These are phyloP conservation scores for Russula dissimulans DNA, from an alignment of 768 basidiomycete genomes.

Conservation along the genomic window DNA sequence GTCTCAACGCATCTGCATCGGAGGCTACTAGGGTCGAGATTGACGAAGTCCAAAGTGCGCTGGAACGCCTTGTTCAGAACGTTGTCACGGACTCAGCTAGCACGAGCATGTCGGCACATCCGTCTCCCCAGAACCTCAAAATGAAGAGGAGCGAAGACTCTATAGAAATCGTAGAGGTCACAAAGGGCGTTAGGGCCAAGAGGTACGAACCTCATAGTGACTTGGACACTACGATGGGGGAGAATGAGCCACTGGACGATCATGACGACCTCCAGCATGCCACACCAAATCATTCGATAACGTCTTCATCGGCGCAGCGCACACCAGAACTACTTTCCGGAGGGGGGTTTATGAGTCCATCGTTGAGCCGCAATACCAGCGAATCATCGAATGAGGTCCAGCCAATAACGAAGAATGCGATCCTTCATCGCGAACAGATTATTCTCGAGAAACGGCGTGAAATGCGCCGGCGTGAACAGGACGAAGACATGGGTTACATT, in stretches of 20 bases:
- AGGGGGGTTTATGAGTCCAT: slow-evolving; percentile 17
- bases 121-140: slow-evolving; percentile 17
- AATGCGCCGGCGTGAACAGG: slow-evolving; percentile 46
- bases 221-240: slow-evolving; percentile 28
- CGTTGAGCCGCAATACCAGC: slow-evolving; percentile 34
- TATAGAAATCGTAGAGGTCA: slow-evolving; percentile 25
- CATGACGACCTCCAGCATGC: slow-evolving; percentile 13
- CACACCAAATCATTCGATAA: background rate
- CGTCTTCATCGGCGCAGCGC: slow-evolving; percentile 3
- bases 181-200: slow-evolving; percentile 28
- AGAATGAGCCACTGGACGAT: slow-evolving; percentile 23
- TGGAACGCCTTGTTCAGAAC: slow-evolving; percentile 33
- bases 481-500: slow-evolving; percentile 31
- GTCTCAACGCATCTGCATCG: slow-evolving; percentile 2
- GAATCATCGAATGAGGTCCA: slow-evolving; percentile 36
- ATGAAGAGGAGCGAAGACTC: slow-evolving; percentile 17
- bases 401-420: slow-evolving; percentile 56
- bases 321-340: slow-evolving; percentile 18
- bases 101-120: background rate
- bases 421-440: slow-evolving; percentile 52
- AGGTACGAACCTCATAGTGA: slow-evolving; percentile 26
- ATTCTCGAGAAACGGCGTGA: slow-evolving; percentile 64
- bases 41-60: slow-evolving; percentile 31
- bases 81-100: slow-evolving; percentile 22
- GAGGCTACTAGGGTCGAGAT: slow-evolving; percentile 22